These are phyloP conservation scores for Hirschfeldia incana DNA, from an alignment of 345 rosid species.

Conservation along the genomic window DNA sequence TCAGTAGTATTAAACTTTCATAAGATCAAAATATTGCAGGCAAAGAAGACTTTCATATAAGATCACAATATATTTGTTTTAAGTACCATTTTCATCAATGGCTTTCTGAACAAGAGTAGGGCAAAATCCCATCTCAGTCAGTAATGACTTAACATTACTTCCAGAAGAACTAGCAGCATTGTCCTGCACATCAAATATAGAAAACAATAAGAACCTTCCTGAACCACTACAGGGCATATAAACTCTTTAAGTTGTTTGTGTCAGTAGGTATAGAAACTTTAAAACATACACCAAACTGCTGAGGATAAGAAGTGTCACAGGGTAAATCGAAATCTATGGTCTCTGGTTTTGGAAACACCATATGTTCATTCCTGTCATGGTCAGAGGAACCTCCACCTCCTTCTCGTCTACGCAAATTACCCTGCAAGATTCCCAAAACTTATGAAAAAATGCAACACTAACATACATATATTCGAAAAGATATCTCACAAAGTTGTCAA, in stretches of 20 bases:
- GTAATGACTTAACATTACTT: slow-evolving; percentile 57
- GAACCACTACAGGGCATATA: not conserved
- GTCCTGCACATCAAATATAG: slow-evolving; percentile 46
- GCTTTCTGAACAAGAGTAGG: slow-evolving; percentile 69
- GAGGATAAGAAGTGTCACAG: slow-evolving; percentile 40
- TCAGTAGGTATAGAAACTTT: not conserved
- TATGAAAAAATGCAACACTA: not conserved
- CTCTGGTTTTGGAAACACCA: slow-evolving; percentile 61
- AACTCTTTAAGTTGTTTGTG: not conserved
- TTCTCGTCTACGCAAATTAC: slow-evolving; percentile 21
- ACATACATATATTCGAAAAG: not conserved
- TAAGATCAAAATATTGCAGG: slow-evolving; percentile 5
- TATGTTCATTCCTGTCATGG: slow-evolving; percentile 26
- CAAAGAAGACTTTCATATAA: not conserved
- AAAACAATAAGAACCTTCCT: slow-evolving; percentile 10
- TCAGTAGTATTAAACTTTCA: slow-evolving; percentile 18
- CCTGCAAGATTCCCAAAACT: slow-evolving; percentile 36
- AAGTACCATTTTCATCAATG: slow-evolving; percentile 73
- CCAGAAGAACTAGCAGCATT: slow-evolving; percentile 80
- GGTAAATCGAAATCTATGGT: slow-evolving; percentile 56
- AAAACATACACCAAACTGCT: slow-evolving; percentile 49
- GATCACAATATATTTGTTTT: not conserved
- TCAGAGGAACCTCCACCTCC: slow-evolving; percentile 40
- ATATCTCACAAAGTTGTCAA: not conserved
- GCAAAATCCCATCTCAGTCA: slow-evolving; percentile 78